Base-by-base conservation (phyloP, 139 green algal species). In the Coccomyxa sp. region DNA sequence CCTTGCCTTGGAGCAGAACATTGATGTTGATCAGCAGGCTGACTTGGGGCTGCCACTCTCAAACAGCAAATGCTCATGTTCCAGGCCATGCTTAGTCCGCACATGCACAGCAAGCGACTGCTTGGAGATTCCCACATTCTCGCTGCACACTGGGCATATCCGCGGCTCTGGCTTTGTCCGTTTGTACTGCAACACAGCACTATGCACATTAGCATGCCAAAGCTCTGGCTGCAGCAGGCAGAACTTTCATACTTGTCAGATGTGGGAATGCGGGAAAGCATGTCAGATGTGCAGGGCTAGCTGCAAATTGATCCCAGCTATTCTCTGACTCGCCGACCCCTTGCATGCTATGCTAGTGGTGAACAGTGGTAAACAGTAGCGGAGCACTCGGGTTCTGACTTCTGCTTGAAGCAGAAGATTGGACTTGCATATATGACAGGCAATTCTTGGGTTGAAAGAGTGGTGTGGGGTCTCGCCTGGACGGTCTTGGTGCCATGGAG, bases 71-170 rank as follows among this genome's bases (percentile, higher is more conserved):
- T n/a, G n/a, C n/a, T n/a, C n/a, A n/a, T n/a, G n/a, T n/a, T n/a
- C n/a, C n/a, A n/a, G n/a, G 64, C 7, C n/a, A 29, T 71, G 64
- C 64, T 71, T 71, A 1, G 64, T 71, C 24, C 64, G 64, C 38
- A 95, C 79, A 81, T 97, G 93, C 64, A 95, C 83, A 6, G 55
- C 44, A 14, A 97, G 81, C 7, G 86, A 92, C 9, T 90, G 85
- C 0, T 73, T 76, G 39, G 85, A 93, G 0, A 97, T 58, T 27
- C 93, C 93, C 29, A 90, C 89, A 6, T 78, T 77, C 22, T 86
- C 78, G 9, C 82, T 81, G 80, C 94, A 97, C 39, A 93, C 38
- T 6, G 86, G 87, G 82, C 94, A 97, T 8, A 80, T 31, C 7
- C 82, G 78, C 7, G 84, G 83, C 70, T 91, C 86, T 0, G 93